A percentile compares a stretch with the other conserved stretches of the same genome.
Conservation (phyloP, 2,329 filamentous ascomycete species). For the Colletotrichum sublineola region DNA sequence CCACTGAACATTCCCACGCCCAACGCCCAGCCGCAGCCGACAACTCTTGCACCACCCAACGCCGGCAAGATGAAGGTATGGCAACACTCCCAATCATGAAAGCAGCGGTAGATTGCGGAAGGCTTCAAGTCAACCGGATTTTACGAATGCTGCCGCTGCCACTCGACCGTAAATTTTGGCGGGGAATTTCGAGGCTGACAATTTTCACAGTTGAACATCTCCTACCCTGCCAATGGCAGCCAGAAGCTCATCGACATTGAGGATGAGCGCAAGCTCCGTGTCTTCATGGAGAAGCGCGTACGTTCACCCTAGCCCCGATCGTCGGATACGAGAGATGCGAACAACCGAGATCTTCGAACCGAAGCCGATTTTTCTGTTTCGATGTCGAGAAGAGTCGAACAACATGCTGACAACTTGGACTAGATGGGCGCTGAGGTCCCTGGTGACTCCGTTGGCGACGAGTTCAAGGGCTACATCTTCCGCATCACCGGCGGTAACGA, state of each 20-base stretch:
- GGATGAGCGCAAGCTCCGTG: conserved; percentile 98
- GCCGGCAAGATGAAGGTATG: conserved; percentile 65
- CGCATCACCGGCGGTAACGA: conserved; percentile 99
- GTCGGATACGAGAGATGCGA: conserved; percentile 39
- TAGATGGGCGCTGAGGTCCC: conserved; percentile 92
- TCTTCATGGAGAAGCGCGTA: conserved; percentile 99
- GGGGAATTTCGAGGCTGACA: conserved; percentile 50
- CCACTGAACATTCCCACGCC: conserved; percentile 51
- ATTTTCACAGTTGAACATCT: conserved; percentile 70
- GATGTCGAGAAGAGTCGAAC: conserved; percentile 11
- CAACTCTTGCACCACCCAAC: conserved; percentile 60
- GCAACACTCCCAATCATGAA: conserved; percentile 11
- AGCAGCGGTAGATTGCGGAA: neutral
- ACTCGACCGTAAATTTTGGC: neutral
- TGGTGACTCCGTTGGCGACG: conserved; percentile 95
- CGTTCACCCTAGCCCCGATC: conserved; percentile 52
- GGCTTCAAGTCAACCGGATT: neutral
- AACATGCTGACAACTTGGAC: conserved; percentile 51
- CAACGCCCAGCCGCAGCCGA: conserved; percentile 55
- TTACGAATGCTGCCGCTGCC: neutral
- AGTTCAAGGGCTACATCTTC: conserved; percentile 99
- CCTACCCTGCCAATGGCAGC: conserved; percentile 98
- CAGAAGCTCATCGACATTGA: conserved; percentile 99
- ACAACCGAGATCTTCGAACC: conserved; percentile 53
- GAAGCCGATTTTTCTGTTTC: neutral